These are phyloP conservation scores for Abelmoschus esculentus DNA, from an alignment of 345 rosid species.

Conservation along the genomic window DNA sequence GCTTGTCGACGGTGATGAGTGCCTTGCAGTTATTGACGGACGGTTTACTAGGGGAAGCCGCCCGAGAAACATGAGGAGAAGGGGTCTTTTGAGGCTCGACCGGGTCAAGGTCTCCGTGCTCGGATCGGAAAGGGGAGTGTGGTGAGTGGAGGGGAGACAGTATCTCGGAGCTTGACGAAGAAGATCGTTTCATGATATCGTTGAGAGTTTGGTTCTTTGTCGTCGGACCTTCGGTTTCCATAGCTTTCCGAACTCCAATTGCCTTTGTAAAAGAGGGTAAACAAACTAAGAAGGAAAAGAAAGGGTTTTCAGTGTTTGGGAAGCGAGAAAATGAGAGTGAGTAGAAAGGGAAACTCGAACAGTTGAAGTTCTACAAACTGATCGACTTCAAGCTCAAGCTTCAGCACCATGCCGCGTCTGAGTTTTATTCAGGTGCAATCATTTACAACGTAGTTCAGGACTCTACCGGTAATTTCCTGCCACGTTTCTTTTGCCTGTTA, in stretches of 20 bases:
- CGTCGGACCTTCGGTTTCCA: slow-evolving; percentile 15
- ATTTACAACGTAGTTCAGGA: too few species aligned
- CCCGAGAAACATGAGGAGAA: slow-evolving; percentile 52
- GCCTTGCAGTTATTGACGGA: slow-evolving; percentile 44
- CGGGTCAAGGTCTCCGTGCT: slow-evolving; percentile 67
- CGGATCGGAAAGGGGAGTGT: slow-evolving; percentile 58
- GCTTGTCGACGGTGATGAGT: slow-evolving; percentile 38
- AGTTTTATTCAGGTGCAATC: too few species aligned
- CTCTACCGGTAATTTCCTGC: too few species aligned
- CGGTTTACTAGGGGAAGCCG: slow-evolving; percentile 41
- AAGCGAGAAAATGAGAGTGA: too few species aligned
- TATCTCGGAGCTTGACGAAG: slow-evolving; percentile 56
- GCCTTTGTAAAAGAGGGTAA: too few species aligned
- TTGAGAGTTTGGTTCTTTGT: not conserved
- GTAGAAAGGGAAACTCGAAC: too few species aligned
- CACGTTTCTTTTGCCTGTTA: too few species aligned
- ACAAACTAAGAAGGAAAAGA: too few species aligned
- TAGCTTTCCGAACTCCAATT: slow-evolving; percentile 8
- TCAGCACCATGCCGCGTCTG: too few species aligned
- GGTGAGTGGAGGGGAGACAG: slow-evolving; percentile 40
- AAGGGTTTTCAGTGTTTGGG: too few species aligned
- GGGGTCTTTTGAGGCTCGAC: slow-evolving; percentile 38
- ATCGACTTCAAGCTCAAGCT: too few species aligned
- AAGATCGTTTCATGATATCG: slow-evolving; percentile 43
- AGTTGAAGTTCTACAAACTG: too few species aligned